phyloP scores from a whole-genome alignment of 2,329 filamentous ascomycete genomes.

The Epichloe gansuensis region DNA sequence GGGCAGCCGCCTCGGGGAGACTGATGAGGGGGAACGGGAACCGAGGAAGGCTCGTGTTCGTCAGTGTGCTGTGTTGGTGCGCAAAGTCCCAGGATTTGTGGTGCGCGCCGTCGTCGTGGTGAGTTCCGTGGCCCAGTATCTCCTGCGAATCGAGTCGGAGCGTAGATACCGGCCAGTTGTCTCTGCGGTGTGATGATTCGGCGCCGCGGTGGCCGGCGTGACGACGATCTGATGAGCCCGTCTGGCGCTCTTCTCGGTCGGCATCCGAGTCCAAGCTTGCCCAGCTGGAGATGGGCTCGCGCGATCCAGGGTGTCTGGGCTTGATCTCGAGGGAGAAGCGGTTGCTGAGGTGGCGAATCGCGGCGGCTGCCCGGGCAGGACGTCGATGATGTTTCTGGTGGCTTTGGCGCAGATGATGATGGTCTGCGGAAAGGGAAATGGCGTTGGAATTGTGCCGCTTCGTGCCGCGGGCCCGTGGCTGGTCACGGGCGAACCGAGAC shows the following conservation, averaged over 20 bases:
- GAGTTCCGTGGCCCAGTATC: constrained; percentile 3
- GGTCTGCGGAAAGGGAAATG: neutral
- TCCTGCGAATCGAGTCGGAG: constrained; percentile 4
- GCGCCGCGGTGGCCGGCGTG: neutral
- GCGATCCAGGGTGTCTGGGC: constrained; percentile 10
- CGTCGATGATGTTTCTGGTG: constrained; percentile 10
- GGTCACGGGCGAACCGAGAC: neutral
- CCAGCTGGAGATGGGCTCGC: constrained; percentile 16
- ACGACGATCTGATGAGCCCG: neutral
- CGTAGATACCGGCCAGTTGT: neutral
- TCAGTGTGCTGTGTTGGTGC: constrained; percentile 12
- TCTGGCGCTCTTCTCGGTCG: neutral
- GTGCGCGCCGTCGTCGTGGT: neutral
- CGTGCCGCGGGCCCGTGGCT: neutral
- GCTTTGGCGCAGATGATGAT: constrained; percentile 8
- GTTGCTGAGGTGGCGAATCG: constrained; percentile 15
- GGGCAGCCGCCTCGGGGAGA: constrained; percentile 22
- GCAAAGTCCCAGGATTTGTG: constrained; percentile 3
- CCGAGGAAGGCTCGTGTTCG: constrained; percentile 12
- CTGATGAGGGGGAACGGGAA: constrained; percentile 25
- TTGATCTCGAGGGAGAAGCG: constrained; percentile 11
- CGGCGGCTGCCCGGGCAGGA: constrained; percentile 12
- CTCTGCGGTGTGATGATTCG: neutral
- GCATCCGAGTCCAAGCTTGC: constrained; percentile 19
- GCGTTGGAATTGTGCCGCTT: neutral